phyloP scores from a whole-genome alignment of 2,329 filamentous ascomycete species.

The Passalora sequoiae region DNA sequence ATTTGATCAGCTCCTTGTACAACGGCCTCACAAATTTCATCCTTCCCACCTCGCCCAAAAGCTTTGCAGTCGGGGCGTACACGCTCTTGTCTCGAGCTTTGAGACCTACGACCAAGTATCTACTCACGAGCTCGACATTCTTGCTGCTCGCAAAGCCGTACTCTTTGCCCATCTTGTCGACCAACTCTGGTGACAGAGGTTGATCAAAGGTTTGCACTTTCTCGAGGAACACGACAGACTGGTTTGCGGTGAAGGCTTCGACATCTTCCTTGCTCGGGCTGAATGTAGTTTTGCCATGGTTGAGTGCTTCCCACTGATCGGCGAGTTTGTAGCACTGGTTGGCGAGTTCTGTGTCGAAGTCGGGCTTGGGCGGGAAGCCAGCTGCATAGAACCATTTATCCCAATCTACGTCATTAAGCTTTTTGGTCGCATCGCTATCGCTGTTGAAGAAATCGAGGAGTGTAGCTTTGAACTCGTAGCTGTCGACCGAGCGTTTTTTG shows the following conservation, averaged over 20 bases:
- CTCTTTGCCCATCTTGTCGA: conserved; percentile 64
- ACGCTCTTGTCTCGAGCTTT: conserved; percentile 64
- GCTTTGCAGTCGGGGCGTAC: conserved; percentile 64
- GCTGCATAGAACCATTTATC: conserved; percentile 82
- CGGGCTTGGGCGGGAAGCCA: conserved; percentile 81
- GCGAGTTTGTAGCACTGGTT: conserved; percentile 80
- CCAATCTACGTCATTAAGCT: conserved; percentile 77
- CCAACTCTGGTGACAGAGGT: conserved; percentile 59
- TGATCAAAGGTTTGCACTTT: conserved; percentile 63
- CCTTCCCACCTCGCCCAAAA: conserved; percentile 76
- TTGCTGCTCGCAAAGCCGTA: conserved; percentile 71
- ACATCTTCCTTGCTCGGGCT: conserved; percentile 65
- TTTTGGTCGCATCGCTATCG: conserved; percentile 58
- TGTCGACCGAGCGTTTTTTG: conserved; percentile 81
- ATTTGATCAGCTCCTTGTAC: conserved; percentile 68
- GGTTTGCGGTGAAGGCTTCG: conserved; percentile 71
- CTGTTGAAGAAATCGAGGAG: conserved; percentile 76
- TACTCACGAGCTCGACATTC: conserved; percentile 79
- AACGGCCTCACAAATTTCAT: conserved; percentile 97
- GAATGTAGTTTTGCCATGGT: conserved; percentile 40
- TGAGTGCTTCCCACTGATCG: conserved; percentile 66
- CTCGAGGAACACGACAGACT: conserved; percentile 87
- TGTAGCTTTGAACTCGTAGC: conserved; percentile 87
- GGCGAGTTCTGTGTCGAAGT: conserved; percentile 83
- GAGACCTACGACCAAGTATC: conserved; percentile 76